phyloP scores from a whole-genome alignment of 73 alveolate genomes.

The Breviolum minutum region DNA sequence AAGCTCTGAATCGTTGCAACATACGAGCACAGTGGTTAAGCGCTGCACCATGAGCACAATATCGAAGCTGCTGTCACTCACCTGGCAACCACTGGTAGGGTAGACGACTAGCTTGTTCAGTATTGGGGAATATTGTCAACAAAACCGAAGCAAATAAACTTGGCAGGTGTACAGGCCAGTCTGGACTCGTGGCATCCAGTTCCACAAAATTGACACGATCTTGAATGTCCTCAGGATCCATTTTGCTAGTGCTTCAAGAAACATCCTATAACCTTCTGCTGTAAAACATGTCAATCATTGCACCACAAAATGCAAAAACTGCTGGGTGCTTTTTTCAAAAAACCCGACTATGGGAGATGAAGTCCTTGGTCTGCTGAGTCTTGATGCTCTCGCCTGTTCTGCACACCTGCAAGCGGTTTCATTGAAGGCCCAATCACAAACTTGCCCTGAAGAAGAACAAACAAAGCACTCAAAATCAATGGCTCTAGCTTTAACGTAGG shows the following conservation, averaged over 20 bases:
- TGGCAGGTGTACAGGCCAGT: slow-evolving; percentile 72
- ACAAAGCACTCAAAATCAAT: too few species aligned
- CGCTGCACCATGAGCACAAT: slow-evolving; percentile 68
- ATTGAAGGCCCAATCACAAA: too few species aligned
- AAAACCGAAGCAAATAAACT: background rate
- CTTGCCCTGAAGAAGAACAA: too few species aligned
- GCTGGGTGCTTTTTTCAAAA: background rate
- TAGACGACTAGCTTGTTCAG: background rate
- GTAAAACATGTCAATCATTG: too few species aligned
- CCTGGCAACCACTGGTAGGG: background rate
- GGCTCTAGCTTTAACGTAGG: too few species aligned
- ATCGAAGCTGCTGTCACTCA: slow-evolving; percentile 78
- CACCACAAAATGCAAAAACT: too few species aligned
- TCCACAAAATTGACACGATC: slow-evolving; percentile 86
- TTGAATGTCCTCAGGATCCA: slow-evolving; percentile 50
- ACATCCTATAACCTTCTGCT: background rate
- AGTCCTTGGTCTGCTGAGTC: slow-evolving; percentile 83
- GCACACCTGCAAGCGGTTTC: slow-evolving; percentile 37
- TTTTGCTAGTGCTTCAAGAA: too few species aligned
- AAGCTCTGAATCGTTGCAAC: background rate
- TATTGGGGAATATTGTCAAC: background rate
- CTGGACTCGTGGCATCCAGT: slow-evolving; percentile 94
- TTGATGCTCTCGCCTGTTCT: slow-evolving; percentile 89
- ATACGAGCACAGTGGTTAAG: background rate
- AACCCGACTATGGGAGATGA: background rate